Evolutionary conservation across 1,284 basidiomycete species (phyloP), one percentile per base, ranked within the genome.

Genomic region (Hemileia vastatrix): DNA sequence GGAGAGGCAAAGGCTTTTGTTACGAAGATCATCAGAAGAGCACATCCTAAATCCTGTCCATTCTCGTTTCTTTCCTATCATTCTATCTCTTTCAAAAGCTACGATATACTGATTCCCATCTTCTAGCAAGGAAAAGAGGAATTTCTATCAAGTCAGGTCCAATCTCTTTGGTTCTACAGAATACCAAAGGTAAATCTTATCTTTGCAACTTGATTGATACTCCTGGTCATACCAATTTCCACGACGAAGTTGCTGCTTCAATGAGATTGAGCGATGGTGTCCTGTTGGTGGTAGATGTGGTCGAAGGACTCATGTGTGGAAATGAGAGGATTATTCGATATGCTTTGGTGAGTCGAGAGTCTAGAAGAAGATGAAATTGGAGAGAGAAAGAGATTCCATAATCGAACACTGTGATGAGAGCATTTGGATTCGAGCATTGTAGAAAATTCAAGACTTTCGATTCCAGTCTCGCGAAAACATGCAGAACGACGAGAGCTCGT

Each of bases 71-170:
- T n/a, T n/a, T n/a, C n/a, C n/a, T n/a, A n/a, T n/a, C n/a, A n/a
- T n/a, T n/a, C n/a, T n/a, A n/a, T n/a, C n/a, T n/a, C n/a, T n/a
- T n/a, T n/a, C n/a, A n/a, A 21, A 97, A 96, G 77, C 85, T 98
- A 74, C 82, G 95, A 62, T 98, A 95, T 76, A 80, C 98, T 53
- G 95, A 99, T 76, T 91, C 88, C 64, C 81, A 95, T 67, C 92
- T 96, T 75, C 95, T 98, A 72, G 95, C 98, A 76, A 94, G 97
- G 75, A 86, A 97, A 77, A 80, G 95, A 54, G 95, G 95, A 1
- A 98, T 99, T 67, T 98, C 95, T 0, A 98, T 99, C 94, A 93
- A 99, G 77, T 90, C 88, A 67, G 93, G 90, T 74, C 92, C 95
- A 0, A 88, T 83, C 43, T 67, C 65, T 1, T 27, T 60, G 27